Conservation (phyloP, 2,329 filamentous ascomycete species). For the Trichoderma sp. region DNA sequence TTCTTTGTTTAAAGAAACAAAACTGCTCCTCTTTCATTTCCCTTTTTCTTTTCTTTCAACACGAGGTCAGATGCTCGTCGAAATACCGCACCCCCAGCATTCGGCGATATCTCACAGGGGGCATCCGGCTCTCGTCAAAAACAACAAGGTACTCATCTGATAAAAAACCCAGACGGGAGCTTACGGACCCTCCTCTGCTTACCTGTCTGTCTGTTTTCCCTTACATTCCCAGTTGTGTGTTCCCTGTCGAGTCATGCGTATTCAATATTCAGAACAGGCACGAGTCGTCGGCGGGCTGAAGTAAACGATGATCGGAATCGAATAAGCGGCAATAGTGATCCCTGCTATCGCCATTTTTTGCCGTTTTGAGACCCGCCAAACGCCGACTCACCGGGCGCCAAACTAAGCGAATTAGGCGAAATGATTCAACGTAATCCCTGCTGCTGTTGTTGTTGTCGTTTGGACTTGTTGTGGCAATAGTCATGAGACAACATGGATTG, state of each 20-base stretch:
- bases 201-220: background rate
- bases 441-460: background rate
- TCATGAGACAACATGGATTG: background rate
- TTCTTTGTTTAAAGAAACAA: background rate
- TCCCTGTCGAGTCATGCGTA: background rate
- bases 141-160: background rate
- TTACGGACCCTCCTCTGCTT: background rate
- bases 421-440: background rate
- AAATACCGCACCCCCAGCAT: background rate
- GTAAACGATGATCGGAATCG: background rate
- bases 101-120: background rate
- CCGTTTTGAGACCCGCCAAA: background rate
- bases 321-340: background rate
- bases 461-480: background rate
- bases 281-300: background rate
- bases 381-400: background rate
- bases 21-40: background rate
- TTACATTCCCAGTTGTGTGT: background rate
- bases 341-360: background rate
- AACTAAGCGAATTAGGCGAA: background rate
- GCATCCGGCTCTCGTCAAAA: too few relatives aligned
- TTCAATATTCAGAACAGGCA: background rate
- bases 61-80: background rate
- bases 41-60: background rate
- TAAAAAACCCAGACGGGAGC: background rate